phyloP scores from a whole-genome alignment of 2,329 filamentous ascomycete species.

The Chaetomium sp. region DNA sequence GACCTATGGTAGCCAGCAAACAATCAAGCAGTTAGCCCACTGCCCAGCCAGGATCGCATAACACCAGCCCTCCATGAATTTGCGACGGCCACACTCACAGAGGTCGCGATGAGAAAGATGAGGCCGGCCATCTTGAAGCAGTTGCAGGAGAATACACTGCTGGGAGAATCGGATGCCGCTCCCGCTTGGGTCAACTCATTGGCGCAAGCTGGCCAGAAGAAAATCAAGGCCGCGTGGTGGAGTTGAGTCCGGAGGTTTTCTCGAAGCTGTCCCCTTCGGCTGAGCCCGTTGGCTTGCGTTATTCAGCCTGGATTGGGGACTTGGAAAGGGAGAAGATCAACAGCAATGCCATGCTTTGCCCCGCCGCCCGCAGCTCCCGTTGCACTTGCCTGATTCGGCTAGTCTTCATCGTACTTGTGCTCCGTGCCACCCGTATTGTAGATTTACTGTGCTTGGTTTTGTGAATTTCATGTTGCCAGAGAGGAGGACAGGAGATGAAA shows the following conservation, averaged over 20 bases:
- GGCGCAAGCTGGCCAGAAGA: background rate
- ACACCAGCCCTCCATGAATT: background rate
- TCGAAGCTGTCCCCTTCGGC: no score
- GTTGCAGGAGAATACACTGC: background rate
- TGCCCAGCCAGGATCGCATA: background rate
- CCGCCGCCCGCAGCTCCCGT: constrained; percentile 4
- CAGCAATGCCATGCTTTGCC: background rate
- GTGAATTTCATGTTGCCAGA: no score
- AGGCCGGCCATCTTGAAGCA: constrained; percentile 29
- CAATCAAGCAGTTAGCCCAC: constrained; percentile 19
- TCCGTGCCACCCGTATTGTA: no score
- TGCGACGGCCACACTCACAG: constrained; percentile 18
- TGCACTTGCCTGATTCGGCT: constrained; percentile 2
- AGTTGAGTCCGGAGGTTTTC: background rate
- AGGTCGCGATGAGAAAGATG: constrained; percentile 30
- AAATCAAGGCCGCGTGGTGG: background rate
- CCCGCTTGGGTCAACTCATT: constrained; percentile 8
- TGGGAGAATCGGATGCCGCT: background rate
- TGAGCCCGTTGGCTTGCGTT: no score
- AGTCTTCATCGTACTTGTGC: background rate
- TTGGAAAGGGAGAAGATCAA: background rate
- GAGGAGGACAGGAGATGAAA: no score
- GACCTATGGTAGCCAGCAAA: constrained; percentile 31
- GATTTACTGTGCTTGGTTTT: no score
- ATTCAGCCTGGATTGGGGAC: background rate